Base-by-base conservation (phyloP, 108 stramenopile genomes). In the Nitzschia sp. region DNA sequence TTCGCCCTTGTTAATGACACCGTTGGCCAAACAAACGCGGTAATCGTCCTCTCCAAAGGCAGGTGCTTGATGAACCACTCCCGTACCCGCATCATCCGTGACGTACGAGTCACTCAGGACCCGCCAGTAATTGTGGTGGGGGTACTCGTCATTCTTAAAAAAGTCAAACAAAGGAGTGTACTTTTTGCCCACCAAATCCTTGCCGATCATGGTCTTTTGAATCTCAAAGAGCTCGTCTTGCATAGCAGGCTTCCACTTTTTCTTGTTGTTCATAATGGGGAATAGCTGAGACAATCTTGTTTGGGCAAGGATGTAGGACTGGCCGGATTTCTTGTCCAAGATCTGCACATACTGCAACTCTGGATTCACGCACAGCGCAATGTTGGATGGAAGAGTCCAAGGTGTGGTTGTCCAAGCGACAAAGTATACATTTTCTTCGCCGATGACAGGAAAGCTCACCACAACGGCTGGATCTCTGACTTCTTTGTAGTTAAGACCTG, bases 21-120 rank as follows among this genome's bases (percentile, higher is more conserved):
- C 92, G 55, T 96, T 80, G 15, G 89, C 92, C 63, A 98, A 54
- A 80, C 99, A 99, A 17, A 99, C 99, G 30, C 99, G 94, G 89
- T 97, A 98, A 95, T 99, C 99, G 84, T 99, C 99, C 75, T 99
- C 99, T 64, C 99, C 99, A 79, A 99, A 99, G 32, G 97, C 99
- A 0, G 99, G 97, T 0, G 99, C 97, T 81, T 99, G 97, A 82
- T 99, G 99, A 36, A 99, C 99, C 53, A 99, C 94, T 35, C 99
- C 99, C 0, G 99, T 99, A 72, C 99, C 99, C 29, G 96, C 93
- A 69, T 99, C 99, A 69, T 96, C 96, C 13, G 96, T 99, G 2
- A 99, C 99, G 71, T 99, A 99, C 6, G 80, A 76, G 57, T 99
- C 99, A 16, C 78, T 81, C 17, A 96, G 58, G 2, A 99, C 89